Base-by-base conservation (phyloP, 495 filamentous ascomycete species). In the Xylaria nigripes region DNA sequence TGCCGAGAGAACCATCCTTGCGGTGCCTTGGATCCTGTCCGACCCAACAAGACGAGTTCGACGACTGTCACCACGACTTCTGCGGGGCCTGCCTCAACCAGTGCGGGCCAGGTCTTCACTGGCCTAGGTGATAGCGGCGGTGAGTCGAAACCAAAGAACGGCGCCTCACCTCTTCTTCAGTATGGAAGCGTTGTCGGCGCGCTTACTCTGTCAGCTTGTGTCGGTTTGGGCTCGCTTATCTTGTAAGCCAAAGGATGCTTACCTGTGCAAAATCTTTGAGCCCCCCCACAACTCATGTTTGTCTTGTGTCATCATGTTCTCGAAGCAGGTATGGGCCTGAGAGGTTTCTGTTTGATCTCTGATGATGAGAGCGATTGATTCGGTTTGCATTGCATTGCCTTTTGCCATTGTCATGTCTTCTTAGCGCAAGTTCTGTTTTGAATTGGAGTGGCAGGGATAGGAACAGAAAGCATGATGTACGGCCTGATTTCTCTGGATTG, bases 1-100 rank as follows among this genome's bases (percentile, higher is more conserved):
- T 96, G 90, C 76, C 81, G 83, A 57, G 62, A 76, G 48, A 64
- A 87, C 50, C 75, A 95, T 64, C 89, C 87, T 6, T 96, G 90
- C 62, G 90, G 90, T 60, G 90, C 90, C 7, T 80, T 82, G 64
- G 70, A 78, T 57, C 89, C 89, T 9, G 79, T 70, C 34, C 74
- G 72, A 25, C 68, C 76, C 57, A 92, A 91, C 66, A 80, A 78
- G 6, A 76, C 76, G 41, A 70, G 74, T 12, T 56, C 67, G 18
- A 59, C 75, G 12, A 55, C 75, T 7, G 68, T 75, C 16, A 66
- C 73, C 13, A 66, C 72, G 0, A 60, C 64, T 27, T 43, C n/a
- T 12, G 19, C 53, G 1, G 53, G 45, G 9, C 61, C 69, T 23
- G 51, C 56, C 23, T 61, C 72, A 15, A 66, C 63, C 25, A 69